phyloP scores from a whole-genome alignment of 345 rosid species.

The Dimocarpus longan region DNA sequence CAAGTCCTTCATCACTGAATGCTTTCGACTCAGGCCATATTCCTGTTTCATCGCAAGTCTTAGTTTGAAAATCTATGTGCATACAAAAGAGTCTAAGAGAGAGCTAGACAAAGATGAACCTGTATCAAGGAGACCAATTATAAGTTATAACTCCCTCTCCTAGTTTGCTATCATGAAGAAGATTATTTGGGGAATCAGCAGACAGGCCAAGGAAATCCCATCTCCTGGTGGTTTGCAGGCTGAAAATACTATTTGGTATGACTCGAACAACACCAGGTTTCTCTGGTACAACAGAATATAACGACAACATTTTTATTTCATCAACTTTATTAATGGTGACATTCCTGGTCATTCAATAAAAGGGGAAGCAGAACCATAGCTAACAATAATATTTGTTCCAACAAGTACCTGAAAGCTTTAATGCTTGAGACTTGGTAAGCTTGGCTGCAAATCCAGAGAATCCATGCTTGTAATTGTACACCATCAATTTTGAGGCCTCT shows the following conservation, averaged over 20 bases:
- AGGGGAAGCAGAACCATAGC: too few relatives aligned
- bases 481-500: constrained; percentile 50
- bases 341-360: too few relatives aligned
- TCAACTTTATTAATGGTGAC: too few relatives aligned
- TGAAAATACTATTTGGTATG: constrained; percentile 52
- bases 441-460: constrained; percentile 80
- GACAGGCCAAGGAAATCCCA: constrained; percentile 65
- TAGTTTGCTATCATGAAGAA: constrained; percentile 46
- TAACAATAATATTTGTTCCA: background rate
- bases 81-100: background rate
- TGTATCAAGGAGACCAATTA: constrained; percentile 67
- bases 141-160: constrained; percentile 65
- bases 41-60: constrained; percentile 16
- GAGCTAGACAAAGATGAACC: constrained; percentile 32
- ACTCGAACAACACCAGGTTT: constrained; percentile 60
- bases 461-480: constrained; percentile 71
- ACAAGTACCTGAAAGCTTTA: constrained; percentile 47
- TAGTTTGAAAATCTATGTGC: background rate
- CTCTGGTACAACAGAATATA: constrained; percentile 25
- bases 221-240: constrained; percentile 62
- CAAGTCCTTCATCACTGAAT: constrained; percentile 51
- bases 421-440: constrained; percentile 62
- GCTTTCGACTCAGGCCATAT: constrained; percentile 56
- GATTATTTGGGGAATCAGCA: constrained; percentile 39
- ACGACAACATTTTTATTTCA: too few relatives aligned